Evolutionary conservation across 179 eudicot genomes (phyloP), one percentile per base, ranked within the genome.

Genomic region (Silene coronaria): DNA sequence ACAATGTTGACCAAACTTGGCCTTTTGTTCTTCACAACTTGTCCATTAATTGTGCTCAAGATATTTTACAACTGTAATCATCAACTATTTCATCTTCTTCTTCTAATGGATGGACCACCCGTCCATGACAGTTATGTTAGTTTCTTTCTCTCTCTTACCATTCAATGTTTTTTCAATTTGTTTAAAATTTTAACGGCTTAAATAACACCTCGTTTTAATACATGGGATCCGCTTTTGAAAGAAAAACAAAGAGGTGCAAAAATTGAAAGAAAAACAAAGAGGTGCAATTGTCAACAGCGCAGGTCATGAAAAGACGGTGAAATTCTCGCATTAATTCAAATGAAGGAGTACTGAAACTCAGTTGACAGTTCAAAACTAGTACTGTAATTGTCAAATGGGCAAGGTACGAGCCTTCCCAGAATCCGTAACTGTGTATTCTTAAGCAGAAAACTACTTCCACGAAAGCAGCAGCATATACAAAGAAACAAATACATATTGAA

Each of bases 61-160:
- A 60, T 60, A 60, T 60, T 60, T 60, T 60, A 3, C 4, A 22
- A 60, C 0, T 12, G 7, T 60, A 23, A 23, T 23, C 27, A 5
- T 60, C 65, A 60, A 60, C 28, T 60, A 21, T 23, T 60, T 60
- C 16, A 60, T 23, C 65, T 60, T 24, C 23, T 19, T 60, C 23
- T 22, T 60, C 12, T n/a, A n/a, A 24, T 60, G 65, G 64, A 9
- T 19, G 65, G 26, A 23, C 45, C 45, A 36, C 45, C 45, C 7
- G 1, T 36, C 28, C 65, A 8, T 60, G 65, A 60, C 65, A 60
- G 65, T 60, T 60, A 60, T 60, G 65, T 60, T 60, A 60, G 65
- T 60, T 60, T 60, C 10, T 23, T 60, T 36, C 45, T 36, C 45
- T 7, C 0, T n/a, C n/a, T n/a, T 36, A 36, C 45, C 45, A 36